These are phyloP conservation scores for Colletotrichum sansevieriae DNA, from an alignment of 2,329 filamentous ascomycete genomes.

Conservation along the genomic window DNA sequence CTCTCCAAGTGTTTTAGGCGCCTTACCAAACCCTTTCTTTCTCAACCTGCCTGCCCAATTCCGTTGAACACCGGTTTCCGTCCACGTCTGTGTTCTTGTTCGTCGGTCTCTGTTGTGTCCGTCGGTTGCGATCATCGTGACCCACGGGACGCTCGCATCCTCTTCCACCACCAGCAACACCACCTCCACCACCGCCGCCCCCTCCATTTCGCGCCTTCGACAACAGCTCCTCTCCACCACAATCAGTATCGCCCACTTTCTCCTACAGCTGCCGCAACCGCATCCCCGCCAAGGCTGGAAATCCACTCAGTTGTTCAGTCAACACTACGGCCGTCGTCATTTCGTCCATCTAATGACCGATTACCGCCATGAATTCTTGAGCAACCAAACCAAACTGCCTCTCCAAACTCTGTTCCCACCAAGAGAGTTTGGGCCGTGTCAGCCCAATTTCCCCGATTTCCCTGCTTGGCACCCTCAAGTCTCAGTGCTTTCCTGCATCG, in stretches of 20 bases:
- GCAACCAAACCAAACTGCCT: neutral
- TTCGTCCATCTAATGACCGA: neutral
- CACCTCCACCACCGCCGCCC: neutral
- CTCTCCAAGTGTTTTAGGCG: too few species aligned
- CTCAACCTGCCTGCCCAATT: too few species aligned
- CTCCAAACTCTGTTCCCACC: constrained; percentile 34
- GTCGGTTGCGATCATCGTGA: constrained; percentile 15
- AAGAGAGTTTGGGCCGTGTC: constrained; percentile 41
- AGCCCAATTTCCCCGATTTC: constrained; percentile 39
- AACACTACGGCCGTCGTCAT: neutral
- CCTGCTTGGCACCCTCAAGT: constrained; percentile 30
- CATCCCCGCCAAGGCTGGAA: constrained; percentile 8
- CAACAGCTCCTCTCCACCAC: constrained; percentile 21
- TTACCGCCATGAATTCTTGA: constrained; percentile 29
- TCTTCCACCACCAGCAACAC: constrained; percentile 6
- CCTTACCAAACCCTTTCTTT: too few species aligned
- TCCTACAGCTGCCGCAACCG: constrained; percentile 15
- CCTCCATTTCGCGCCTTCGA: constrained; percentile 10
- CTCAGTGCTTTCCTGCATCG: constrained; percentile 21
- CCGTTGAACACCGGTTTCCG: too few species aligned
- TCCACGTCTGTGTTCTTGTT: too few species aligned
- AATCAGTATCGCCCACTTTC: neutral
- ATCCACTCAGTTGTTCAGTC: neutral
- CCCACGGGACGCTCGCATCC: constrained; percentile 31
- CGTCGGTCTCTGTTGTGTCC: too few species aligned